Base-by-base conservation (phyloP, 2,329 filamentous ascomycete genomes). In the Diplodia mutila region DNA sequence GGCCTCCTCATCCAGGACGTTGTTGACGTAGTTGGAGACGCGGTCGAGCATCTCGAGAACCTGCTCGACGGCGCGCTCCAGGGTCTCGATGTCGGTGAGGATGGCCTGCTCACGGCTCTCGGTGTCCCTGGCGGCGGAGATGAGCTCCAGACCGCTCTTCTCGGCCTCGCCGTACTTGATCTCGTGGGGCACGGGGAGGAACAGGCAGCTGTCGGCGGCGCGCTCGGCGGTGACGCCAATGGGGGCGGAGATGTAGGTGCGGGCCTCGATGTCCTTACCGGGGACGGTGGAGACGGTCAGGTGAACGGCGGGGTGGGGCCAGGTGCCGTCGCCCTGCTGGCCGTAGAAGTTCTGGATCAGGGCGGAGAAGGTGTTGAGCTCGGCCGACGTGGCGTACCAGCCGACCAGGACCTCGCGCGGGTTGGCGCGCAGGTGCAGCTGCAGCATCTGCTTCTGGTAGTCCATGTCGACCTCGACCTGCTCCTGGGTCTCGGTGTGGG, bases 341-440 rank as follows among this genome's bases (percentile, higher is more conserved):
- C 91, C 92, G 86, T 98, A 99, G 86, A 98, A 99, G 86, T 99
- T 99, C 84, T 99, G 95, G 82, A 97, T 99, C 75, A 99, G 88
- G 75, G 95, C 95, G 79, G 91, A 95, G 86, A 99, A 99, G 79
- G 91, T 97, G 88, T 99, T 98, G 77, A 99, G 88, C 83, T 98
- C 94, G 80, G 92, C 90, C 77, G 91, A 94, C 61, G 95, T 99
- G 71, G 95, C 97, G 84, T 99, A 99, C 95, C 95, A 99, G 77
- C 95, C 95, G 70, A 99, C 91, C 68, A 99, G 88, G 66, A 93
- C 89, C 82, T 99, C 95, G 81, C 93, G 92, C 61, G 95, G 95
- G 80, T 93, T 91, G 68, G 94, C 94, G 83, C 94, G 94, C 73
- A 98, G 89, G 80, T 97, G 94, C 74, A 99, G 85, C 69, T 92